Base-by-base conservation (phyloP, 257 asterid species). In the Datura wrightii region DNA sequence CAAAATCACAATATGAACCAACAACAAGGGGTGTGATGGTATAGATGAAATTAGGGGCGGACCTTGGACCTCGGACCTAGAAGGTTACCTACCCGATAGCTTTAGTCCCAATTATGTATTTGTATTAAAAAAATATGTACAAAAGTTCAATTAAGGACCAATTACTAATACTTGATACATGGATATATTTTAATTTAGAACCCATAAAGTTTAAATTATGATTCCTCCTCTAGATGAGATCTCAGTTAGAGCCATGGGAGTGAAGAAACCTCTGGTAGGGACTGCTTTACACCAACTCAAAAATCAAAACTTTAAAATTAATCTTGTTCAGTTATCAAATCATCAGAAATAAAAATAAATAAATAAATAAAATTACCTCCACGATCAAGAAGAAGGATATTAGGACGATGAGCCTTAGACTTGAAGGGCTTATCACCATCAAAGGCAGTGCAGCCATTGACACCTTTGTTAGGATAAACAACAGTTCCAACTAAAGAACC, bases 371-470 rank as follows among this genome's bases (percentile, higher is more conserved):
- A 46, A 54, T 7, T 83, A 94, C 98, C 98, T 85, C 99, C 99
- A 39, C 99, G 99, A 83, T 96, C 98, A 62, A 96, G 95, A 80
- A 96, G 97, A 52, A 96, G 95, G 58, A 94, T 89, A 59, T 92
- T 88, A 82, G 97, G 99, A 53, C 91, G 95, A 62, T 93, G 59
- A 62, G 92, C 86, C 79, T 91, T 93, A 39, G 98, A 89, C 88
- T 90, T 96, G 90, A 94, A 96, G 80, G 98, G 97, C 79, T 87
- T 92, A 66, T 92, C 92, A 0, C 94, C 96, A 6, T 87, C 89
- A 53, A 96, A 96, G 11, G 92, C 8, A 34, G 92, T 86, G 87
- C 98, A 96, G 10, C 96, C 99, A 37, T 37, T 5, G 0, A 90
- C 83, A 79, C 84, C 90, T 14, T 88, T 91, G 1, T 34, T 48